These are phyloP conservation scores for Rhizophora apiculata DNA, from an alignment of 345 rosid species.

Conservation along the genomic window DNA sequence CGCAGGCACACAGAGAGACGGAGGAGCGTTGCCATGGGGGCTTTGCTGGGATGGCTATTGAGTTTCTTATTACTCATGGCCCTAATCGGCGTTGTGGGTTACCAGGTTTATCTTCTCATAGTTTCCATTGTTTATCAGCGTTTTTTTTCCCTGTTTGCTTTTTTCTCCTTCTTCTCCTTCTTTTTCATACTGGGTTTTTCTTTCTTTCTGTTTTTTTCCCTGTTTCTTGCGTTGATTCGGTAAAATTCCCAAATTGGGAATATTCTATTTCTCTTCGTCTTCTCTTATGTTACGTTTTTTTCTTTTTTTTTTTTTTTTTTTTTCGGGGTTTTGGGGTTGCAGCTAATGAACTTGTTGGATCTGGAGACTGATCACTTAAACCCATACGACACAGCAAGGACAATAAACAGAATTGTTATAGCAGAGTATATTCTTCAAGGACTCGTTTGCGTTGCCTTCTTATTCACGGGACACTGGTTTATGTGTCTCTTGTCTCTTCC, in stretches of 20 bases:
- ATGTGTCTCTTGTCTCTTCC: conserved; percentile 39
- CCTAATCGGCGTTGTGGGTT: conserved; percentile 12
- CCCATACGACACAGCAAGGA: conserved; percentile 37
- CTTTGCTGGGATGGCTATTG: conserved; percentile 14
- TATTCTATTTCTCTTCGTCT: neutral
- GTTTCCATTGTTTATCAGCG: neutral
- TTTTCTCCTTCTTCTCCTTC: too few species aligned
- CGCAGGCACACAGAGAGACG: neutral
- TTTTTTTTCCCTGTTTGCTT: too few species aligned
- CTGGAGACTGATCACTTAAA: conserved; percentile 44
- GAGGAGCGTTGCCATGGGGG: conserved; percentile 2
- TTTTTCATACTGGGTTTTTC: too few species aligned
- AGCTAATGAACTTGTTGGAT: conserved; percentile 42
- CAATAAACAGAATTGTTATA: conserved; percentile 31
- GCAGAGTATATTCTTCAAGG: conserved; percentile 41
- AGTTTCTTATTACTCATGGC: conserved; percentile 14
- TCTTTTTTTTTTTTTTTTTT: too few species aligned
- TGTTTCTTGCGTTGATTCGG: neutral
- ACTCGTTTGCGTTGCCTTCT: conserved; percentile 29
- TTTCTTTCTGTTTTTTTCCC: neutral
- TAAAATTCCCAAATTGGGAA: too few species aligned
- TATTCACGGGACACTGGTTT: conserved; percentile 44
- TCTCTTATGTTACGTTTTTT: neutral
- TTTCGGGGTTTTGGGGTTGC: conserved; percentile 3
- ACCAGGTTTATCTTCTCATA: conserved; percentile 4